Base-by-base conservation (phyloP, 176 grass and related monocot species). In the Aechmea fasciata region DNA sequence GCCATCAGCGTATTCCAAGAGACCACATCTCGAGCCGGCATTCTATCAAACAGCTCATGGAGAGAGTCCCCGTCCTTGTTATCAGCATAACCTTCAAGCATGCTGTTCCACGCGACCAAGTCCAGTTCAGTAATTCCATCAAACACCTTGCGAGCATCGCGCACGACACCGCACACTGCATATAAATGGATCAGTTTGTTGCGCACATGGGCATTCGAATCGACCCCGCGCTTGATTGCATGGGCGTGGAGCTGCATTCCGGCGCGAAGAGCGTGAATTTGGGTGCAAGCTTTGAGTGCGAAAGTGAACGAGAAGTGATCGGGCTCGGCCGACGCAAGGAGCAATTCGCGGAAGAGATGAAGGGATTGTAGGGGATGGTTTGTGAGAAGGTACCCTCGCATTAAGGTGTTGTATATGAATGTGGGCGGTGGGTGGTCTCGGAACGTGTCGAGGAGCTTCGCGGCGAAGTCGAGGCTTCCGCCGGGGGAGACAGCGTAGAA, bases 1-100 rank as follows among this genome's bases (percentile, higher is more conserved):
- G 83, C 81, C 17, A 90, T 76, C 17, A 90, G 50, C 0, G 87
- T 83, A 72, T 90, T 90, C 83, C 87, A 86, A 13, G 87, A 90
- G 50, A 86, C 83, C 0, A 68, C 82, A 71, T 90, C 77, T 19
- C 83, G 73, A 50, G 17, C 68, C 7, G 80, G 87, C 87, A 90
- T 90, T 63, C 10, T 48, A 2, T 12, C 17, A 1, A 86, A 90
- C 63, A 90, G 82, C 52, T 80, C 66, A 17, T 6, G 77, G 70
- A 90, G 80, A 13, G 67, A 47, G 11, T 48, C 80, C 2, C 25
- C 24, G 49, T 78, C 70, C 65, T 78, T 63, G 7, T 52, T 28
- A 50, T 80, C 70, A 17, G 77, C 80, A 71, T 90, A 83, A 49
- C 83, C 80, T 5, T 75, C 80, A 48, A 90, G 73, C 73, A 90